phyloP scores from a whole-genome alignment of 768 basidiomycete genomes.

The Lactarius pseudohatsudake region DNA sequence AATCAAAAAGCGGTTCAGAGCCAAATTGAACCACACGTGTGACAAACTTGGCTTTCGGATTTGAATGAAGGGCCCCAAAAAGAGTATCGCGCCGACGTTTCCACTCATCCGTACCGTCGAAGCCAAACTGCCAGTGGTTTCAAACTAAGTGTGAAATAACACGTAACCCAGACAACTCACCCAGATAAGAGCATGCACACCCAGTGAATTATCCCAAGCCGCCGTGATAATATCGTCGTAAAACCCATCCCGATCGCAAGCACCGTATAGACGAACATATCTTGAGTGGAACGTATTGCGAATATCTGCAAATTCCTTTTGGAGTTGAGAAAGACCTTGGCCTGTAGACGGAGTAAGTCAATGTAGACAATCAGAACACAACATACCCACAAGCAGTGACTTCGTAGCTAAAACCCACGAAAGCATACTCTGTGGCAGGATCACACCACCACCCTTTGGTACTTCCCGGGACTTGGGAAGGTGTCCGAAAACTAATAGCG shows the following conservation, averaged over 20 bases:
- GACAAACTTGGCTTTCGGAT: slow-evolving; percentile 53
- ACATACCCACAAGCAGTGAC: slow-evolving; percentile 55
- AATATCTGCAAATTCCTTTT: slow-evolving; percentile 59
- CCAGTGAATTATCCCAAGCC: slow-evolving; percentile 65
- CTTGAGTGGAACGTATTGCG: slow-evolving; percentile 57
- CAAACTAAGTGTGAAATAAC: background rate
- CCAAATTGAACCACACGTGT: slow-evolving; percentile 70
- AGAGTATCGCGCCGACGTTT: slow-evolving; percentile 33
- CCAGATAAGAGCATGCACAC: slow-evolving; percentile 75
- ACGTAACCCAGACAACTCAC: slow-evolving; percentile 38
- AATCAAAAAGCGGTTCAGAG: slow-evolving; percentile 67
- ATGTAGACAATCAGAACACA: background rate
- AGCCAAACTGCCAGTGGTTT: slow-evolving; percentile 33
- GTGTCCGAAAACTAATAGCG: slow-evolving; percentile 53
- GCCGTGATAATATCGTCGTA: slow-evolving; percentile 64
- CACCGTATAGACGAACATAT: slow-evolving; percentile 56
- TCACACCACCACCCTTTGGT: slow-evolving; percentile 53
- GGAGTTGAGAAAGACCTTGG: slow-evolving; percentile 52
- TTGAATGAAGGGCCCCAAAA: slow-evolving; percentile 33
- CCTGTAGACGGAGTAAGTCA: slow-evolving; percentile 41
- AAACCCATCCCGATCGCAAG: slow-evolving; percentile 42
- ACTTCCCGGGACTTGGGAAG: slow-evolving; percentile 43
- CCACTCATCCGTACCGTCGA: slow-evolving; percentile 34
- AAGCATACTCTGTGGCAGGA: slow-evolving; percentile 63
- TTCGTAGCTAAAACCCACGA: slow-evolving; percentile 77